Evolutionary conservation across 148 eudicot genomes (phyloP).

Genomic region (Dysphania ambrosioides): DNA sequence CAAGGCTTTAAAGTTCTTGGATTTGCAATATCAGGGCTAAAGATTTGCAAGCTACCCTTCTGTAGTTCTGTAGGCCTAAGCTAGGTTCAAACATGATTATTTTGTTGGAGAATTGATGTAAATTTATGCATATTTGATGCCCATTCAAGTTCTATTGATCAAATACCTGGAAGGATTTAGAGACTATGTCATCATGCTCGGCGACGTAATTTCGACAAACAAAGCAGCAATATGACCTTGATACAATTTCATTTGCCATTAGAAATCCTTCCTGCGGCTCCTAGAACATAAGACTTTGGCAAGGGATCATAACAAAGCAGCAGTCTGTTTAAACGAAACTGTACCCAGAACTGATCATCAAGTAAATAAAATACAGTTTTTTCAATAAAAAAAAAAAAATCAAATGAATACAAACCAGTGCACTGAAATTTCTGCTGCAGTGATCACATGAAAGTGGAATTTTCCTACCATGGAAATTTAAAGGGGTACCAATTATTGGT

Average conservation of each 20-base stretch:
- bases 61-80: no score
- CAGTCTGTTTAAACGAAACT: background rate
- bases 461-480: background rate
- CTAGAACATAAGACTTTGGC: conserved; percentile 3
- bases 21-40: no score
- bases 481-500: conserved; percentile 29
- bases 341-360: no score
- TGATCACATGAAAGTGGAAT: conserved; percentile 22
- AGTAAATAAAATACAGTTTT: background rate
- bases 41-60: no score
- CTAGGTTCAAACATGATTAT: no score
- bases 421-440: background rate
- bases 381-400: background rate
- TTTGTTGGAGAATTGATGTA: background rate
- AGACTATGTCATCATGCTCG: conserved; percentile 55
- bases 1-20: no score
- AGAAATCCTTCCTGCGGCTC: conserved; percentile 2
- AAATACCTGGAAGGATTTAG: conserved; percentile 54
- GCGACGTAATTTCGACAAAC: conserved; percentile 52
- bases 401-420: conserved; percentile 15
- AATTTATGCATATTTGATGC: background rate
- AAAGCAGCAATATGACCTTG: conserved; percentile 55
- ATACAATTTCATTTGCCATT: conserved; percentile 31
- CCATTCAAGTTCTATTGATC: background rate
- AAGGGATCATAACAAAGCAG: background rate